phyloP scores from a whole-genome alignment of 2,329 filamentous ascomycete species.

The Grosmannia huntii region DNA sequence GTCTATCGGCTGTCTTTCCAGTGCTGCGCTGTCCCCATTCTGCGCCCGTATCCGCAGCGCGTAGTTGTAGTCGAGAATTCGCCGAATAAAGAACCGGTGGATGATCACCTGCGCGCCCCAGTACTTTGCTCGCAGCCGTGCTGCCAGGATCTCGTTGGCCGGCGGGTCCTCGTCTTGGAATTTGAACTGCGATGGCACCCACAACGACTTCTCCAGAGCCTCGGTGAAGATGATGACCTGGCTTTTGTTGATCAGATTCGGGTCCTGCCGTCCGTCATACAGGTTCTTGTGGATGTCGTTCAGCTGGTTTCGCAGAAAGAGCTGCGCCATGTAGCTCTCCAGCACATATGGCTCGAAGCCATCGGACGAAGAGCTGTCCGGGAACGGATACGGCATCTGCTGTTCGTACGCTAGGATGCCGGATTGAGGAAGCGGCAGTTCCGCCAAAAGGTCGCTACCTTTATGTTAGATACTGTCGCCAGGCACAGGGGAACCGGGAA shows the following conservation, averaged over 20 bases:
- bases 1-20: background rate
- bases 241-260: conserved; percentile 21
- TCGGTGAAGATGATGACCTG: conserved; percentile 30
- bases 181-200: conserved; percentile 35
- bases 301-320: conserved; percentile 51
- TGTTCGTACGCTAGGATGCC: conserved; percentile 49
- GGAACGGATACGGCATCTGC: conserved; percentile 53
- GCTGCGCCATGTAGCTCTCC: conserved; percentile 48
- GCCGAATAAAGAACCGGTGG: conserved; percentile 59
- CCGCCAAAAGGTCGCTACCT: conserved; percentile 74
- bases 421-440: conserved; percentile 54
- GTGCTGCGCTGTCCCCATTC: background rate
- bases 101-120: conserved; percentile 88
- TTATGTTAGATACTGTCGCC: background rate
- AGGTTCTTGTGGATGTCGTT: conserved; percentile 49
- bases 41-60: conserved; percentile 18
- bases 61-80: conserved; percentile 38
- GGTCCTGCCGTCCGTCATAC: conserved; percentile 24
- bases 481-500: background rate
- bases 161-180: conserved; percentile 52
- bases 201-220: conserved; percentile 19
- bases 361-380: conserved; percentile 11
- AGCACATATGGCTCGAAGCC: conserved; percentile 36
- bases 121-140: conserved; percentile 82
- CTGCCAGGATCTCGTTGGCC: conserved; percentile 63